phyloP scores from a whole-genome alignment of 2,329 filamentous ascomycete genomes.

The Xylaria sp. region DNA sequence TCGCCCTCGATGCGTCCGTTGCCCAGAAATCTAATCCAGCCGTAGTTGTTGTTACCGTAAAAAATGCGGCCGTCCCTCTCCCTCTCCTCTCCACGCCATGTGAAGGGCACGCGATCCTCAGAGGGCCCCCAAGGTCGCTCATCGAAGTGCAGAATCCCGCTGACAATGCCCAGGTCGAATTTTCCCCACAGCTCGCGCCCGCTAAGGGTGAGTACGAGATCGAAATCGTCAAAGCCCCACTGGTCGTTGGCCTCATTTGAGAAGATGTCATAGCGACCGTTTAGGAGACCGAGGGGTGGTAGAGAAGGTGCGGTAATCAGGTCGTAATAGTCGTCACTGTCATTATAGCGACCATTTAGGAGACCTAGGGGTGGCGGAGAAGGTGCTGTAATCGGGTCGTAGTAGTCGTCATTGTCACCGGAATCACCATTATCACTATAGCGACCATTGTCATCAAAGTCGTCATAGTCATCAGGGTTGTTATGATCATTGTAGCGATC shows the following conservation, averaged over 20 bases:
- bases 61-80: slow-evolving; percentile 45
- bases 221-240: slow-evolving; percentile 47
- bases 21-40: slow-evolving; percentile 53
- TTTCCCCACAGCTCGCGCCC: slow-evolving; percentile 57
- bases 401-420: background rate
- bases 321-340: slow-evolving; percentile 28
- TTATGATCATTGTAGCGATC: slow-evolving; percentile 15
- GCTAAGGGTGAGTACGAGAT: slow-evolving; percentile 53
- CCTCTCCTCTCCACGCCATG: slow-evolving; percentile 52
- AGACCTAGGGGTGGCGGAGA: slow-evolving; percentile 48
- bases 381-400: slow-evolving; percentile 32
- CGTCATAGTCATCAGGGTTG: too few species aligned
- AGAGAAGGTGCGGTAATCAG: slow-evolving; percentile 37
- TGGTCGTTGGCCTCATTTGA: slow-evolving; percentile 43
- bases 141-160: slow-evolving; percentile 56
- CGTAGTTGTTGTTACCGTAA: slow-evolving; percentile 44
- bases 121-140: slow-evolving; percentile 51
- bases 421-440: background rate
- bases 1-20: slow-evolving; percentile 50
- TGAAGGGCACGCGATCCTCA: slow-evolving; percentile 42
- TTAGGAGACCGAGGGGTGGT: slow-evolving; percentile 52
- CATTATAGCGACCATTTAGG: slow-evolving; percentile 58
- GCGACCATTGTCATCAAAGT: slow-evolving; percentile 9
- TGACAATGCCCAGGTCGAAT: slow-evolving; percentile 56
- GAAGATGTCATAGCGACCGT: slow-evolving; percentile 56